Evolutionary conservation across 1,139 yeast species (phyloP).

Genomic region (Eremothecium coryli): DNA sequence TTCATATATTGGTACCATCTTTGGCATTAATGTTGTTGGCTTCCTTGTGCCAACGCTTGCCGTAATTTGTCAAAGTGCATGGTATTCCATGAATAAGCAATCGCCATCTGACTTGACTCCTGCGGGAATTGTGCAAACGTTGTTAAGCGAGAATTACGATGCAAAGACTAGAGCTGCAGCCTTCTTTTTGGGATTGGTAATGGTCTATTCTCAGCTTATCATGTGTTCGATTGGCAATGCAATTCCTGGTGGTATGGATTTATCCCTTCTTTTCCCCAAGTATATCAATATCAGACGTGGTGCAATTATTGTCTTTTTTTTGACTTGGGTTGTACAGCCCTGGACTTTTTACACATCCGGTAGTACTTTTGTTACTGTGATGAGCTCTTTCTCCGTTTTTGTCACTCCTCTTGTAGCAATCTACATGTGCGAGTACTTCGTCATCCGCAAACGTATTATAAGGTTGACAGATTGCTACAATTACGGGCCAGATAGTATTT

Average conservation of each 20-base stretch:
- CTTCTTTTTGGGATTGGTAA: constrained; percentile 33
- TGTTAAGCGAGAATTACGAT: constrained; percentile 30
- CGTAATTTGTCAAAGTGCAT: constrained; percentile 31
- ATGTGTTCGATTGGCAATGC: constrained; percentile 34
- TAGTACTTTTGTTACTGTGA: constrained; percentile 31
- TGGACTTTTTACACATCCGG: constrained; percentile 35
- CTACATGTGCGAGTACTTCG: constrained; percentile 30
- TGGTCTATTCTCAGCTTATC: constrained; percentile 32
- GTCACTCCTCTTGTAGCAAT: constrained; percentile 32
- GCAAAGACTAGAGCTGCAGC: constrained; percentile 35
- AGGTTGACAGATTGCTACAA: constrained; percentile 30
- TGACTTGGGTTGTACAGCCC: constrained; percentile 35
- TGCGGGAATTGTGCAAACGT: constrained; percentile 28
- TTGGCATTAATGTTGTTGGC: constrained; percentile 30
- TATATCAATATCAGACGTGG: constrained; percentile 35
- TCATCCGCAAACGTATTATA: constrained; percentile 26
- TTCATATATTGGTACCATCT: constrained; percentile 21
- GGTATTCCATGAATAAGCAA: constrained; percentile 23
- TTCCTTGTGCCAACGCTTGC: constrained; percentile 36
- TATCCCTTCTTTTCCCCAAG: constrained; percentile 33
- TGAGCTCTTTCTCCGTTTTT: constrained; percentile 32
- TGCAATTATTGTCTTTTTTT: constrained; percentile 29
- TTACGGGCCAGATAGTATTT: constrained; percentile 23
- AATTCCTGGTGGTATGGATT: constrained; percentile 37
- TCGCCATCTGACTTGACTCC: constrained; percentile 33